phyloP scores from a whole-genome alignment of 768 basidiomycete genomes.

The Tephrocybe rancida region DNA sequence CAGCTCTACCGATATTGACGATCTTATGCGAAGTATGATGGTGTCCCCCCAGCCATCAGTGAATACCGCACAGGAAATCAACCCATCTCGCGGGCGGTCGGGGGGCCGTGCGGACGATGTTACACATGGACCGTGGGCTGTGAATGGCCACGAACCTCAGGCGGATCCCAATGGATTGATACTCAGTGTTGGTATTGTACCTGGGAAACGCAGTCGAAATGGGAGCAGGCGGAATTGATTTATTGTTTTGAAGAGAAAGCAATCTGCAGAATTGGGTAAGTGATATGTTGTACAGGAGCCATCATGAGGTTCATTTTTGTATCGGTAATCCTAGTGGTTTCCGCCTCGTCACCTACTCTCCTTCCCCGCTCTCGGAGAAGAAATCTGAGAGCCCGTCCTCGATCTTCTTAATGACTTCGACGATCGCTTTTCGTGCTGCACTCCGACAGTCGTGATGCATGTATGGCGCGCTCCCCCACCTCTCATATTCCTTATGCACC shows the following conservation, averaged over 20 bases:
- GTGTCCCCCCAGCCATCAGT: constrained; percentile 23
- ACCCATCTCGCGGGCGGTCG: constrained; percentile 8
- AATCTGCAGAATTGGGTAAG: not conserved
- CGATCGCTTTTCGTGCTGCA: constrained; percentile 57
- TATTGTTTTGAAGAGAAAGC: not conserved
- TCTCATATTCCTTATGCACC: constrained; percentile 68
- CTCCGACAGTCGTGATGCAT: constrained; percentile 78
- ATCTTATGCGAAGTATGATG: constrained; percentile 58
- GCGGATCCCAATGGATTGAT: constrained; percentile 12
- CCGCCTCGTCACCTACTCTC: constrained; percentile 1
- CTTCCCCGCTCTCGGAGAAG: constrained; percentile 43
- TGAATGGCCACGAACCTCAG: constrained; percentile 24
- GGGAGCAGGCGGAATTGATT: constrained; percentile 18
- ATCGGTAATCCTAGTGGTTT: not conserved
- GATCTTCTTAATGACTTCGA: constrained; percentile 54
- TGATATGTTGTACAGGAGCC: constrained; percentile 1
- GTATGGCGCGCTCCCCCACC: constrained; percentile 73
- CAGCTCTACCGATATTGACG: constrained; percentile 47
- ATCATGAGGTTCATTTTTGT: not conserved
- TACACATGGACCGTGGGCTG: constrained; percentile 36
- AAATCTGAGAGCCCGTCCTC: constrained; percentile 66
- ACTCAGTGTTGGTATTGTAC: constrained; percentile 10
- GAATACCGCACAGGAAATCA: constrained; percentile 4
- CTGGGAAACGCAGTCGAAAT: constrained; percentile 23
- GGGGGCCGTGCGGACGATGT: constrained; percentile 20